Base-by-base conservation (phyloP, 371 early-diverging fungal genomes). In the Haplosporangium sp. region DNA sequence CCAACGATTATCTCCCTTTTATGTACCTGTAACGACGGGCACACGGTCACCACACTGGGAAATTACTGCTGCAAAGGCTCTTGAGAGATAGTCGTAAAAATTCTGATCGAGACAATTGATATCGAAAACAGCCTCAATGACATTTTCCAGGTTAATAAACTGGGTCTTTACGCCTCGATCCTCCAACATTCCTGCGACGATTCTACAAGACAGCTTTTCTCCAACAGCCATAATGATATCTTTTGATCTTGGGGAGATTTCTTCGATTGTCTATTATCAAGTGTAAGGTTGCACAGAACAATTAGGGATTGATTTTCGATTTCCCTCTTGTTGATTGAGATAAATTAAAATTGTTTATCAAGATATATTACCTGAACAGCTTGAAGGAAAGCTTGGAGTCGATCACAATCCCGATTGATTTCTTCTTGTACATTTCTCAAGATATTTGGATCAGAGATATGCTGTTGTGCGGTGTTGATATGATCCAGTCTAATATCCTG, bases 151-250 rank as follows among this genome's bases (percentile, higher is more conserved):
- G 67, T 90, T 92, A 35, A 98, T 89, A 83, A 94, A 96, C 67
- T 88, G 87, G 9, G 98, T 92, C 71, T 94, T 90, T 15, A 98
- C 88, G 8, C 94, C 95, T 85, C 94, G 84, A 27, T 94, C 93
- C 48, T 91, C 88, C 61, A 98, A 85, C 0, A 95, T 87, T 4
- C 94, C 93, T 8, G 97, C 90, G 8, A 98, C 95, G 61, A 97
- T 92, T 71, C 92, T 88, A 69, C 98, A 97, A 2, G 97, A 92
- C 6, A 99, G 85, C 74, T 92, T 95, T 85, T 99, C 99, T 61
- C 99, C 99, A 17, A 91, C 90, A 60, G 96, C 95, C 71, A 99
- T 91, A 65, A 99, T 97, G 66, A 97, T 91, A 84, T 99, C 99
- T 68, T 93, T 88, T 2, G 98, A 97, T 68, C 96, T 88, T 59